Base-by-base conservation (phyloP, 257 asterid species). In the Vinca minor region DNA sequence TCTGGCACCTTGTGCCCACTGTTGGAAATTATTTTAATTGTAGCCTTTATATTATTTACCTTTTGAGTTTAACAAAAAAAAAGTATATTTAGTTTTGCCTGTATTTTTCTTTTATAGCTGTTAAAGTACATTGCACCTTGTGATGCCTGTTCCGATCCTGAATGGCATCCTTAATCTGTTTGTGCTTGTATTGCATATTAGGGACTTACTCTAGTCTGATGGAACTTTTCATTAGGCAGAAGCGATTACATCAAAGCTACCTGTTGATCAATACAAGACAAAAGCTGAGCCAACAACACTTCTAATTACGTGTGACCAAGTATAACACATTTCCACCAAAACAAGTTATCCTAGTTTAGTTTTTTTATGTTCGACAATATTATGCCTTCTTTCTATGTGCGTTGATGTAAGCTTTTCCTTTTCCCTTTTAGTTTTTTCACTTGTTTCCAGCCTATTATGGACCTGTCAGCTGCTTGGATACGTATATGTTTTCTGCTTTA, bases 241-340 rank as follows among this genome's bases (percentile, higher is more conserved):
- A 81, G 88, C 82, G 71, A 81, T 71, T 76, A 73, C 66, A 76
- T 73, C 83, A 77, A 86, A 82, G 85, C 84, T 72, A 75, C 83
- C 73, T 36, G 77, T 74, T 69, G 76, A 79, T 65, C 83, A 79
- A 74, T 52, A 68, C 79, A 71, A 72, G 71, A 81, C 63, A 76
- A 91, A 84, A 74, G 94, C 86, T 26, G 79, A 69, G 79, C 81
- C 95, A 66, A 82, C 83, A 55, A 82, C 83, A 55, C 82, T 91
- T 82, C 89, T 91, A 73, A 71, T 91, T 76, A 91, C 98, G 46
- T 91, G 96, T 76, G 96, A 91, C 75, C 98, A 88, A 88, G 98
- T 91, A 88, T 82, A 79, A 67, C 26, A 48, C 69, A 65, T 64
- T 75, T 77, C 71, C 68, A 63, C 35, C 74, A 59, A 67, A 71